A percentile compares a stretch with the other conserved stretches of the same genome.
phyloP scores from a whole-genome alignment of 805 yeast genomes.

The Metschnikowia vanudenii region DNA sequence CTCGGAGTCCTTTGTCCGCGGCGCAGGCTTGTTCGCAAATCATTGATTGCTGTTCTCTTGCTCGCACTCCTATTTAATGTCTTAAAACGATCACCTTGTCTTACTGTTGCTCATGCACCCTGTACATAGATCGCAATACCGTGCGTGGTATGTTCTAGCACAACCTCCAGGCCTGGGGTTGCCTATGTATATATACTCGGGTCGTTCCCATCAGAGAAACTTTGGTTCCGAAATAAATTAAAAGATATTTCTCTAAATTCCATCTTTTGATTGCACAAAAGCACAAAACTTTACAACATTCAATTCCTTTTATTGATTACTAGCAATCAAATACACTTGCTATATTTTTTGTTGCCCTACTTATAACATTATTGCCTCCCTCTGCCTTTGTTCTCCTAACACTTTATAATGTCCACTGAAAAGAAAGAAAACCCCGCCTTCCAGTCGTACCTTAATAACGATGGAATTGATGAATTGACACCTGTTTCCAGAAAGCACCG shows the following conservation, averaged over 20 bases:
- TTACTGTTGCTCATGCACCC: constrained; percentile 10
- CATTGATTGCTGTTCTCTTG: constrained; percentile 1
- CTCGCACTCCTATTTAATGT: constrained; percentile 6
- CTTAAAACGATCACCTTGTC: constrained; percentile 3
- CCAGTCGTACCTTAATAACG: constrained; percentile 65
- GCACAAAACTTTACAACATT: too few relatives aligned
- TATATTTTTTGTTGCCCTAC: not conserved
- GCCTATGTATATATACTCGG: constrained; percentile 6
- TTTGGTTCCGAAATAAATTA: not conserved
- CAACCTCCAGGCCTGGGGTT: constrained; percentile 3
- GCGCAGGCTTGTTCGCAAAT: not conserved
- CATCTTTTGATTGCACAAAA: too few relatives aligned
- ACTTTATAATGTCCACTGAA: constrained; percentile 8
- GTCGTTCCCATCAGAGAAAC: not conserved
- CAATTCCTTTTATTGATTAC: too few relatives aligned
- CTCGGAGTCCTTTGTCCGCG: not conserved
- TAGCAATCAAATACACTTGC: too few relatives aligned
- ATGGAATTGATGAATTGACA: constrained; percentile 65
- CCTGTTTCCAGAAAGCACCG: constrained; percentile 62
- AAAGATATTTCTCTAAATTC: too few relatives aligned
- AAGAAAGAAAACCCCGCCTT: constrained; percentile 22
- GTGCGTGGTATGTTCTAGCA: constrained; percentile 8
- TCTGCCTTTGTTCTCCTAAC: not conserved
- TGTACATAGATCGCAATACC: constrained; percentile 3
- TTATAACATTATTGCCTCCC: not conserved